Evolutionary conservation across 2,329 filamentous ascomycete genomes (phyloP).

Genomic region (Clonostachys byssicola): DNA sequence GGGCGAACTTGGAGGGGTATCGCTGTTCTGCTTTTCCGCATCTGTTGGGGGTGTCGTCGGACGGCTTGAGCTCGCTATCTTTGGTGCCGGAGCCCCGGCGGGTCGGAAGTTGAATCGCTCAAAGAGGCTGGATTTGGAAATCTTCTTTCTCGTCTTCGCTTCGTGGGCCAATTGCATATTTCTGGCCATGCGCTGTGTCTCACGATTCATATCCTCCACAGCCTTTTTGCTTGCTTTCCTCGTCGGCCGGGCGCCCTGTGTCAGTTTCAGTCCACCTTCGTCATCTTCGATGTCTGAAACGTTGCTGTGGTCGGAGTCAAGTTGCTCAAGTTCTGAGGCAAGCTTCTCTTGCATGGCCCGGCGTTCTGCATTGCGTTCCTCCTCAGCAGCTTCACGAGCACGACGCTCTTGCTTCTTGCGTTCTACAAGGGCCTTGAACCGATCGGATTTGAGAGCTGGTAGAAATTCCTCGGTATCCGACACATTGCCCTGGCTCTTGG

Average conservation of each 20-base stretch:
- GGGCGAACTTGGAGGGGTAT: slow-evolving; percentile 72
- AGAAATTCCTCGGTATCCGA: slow-evolving; percentile 42
- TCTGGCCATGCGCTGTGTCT: slow-evolving; percentile 86
- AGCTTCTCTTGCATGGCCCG: slow-evolving; percentile 25
- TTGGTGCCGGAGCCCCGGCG: slow-evolving; percentile 22
- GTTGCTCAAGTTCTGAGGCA: slow-evolving; percentile 26
- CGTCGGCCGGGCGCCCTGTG: slow-evolving; percentile 64
- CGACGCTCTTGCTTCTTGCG: slow-evolving; percentile 69
- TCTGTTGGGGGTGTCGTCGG: slow-evolving; percentile 48
- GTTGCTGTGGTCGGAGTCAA: slow-evolving; percentile 29
- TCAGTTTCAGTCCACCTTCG: slow-evolving; percentile 60
- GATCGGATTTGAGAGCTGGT: slow-evolving; percentile 44
- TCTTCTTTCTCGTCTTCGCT: slow-evolving; percentile 86
- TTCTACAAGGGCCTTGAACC: slow-evolving; percentile 68
- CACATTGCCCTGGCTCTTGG: slow-evolving; percentile 21
- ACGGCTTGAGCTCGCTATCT: slow-evolving; percentile 51
- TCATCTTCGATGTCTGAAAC: slow-evolving; percentile 56
- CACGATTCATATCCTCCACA: slow-evolving; percentile 87
- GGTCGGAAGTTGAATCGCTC: slow-evolving; percentile 75
- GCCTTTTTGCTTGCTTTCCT: slow-evolving; percentile 94
- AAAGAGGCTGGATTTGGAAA: slow-evolving; percentile 78
- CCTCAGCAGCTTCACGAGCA: slow-evolving; percentile 59
- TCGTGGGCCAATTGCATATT: slow-evolving; percentile 91
- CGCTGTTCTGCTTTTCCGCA: slow-evolving; percentile 42
- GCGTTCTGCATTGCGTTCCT: slow-evolving; percentile 40